Conservation (phyloP, 2,329 filamentous ascomycete species). For the Stagonosporopsis vannaccii region DNA sequence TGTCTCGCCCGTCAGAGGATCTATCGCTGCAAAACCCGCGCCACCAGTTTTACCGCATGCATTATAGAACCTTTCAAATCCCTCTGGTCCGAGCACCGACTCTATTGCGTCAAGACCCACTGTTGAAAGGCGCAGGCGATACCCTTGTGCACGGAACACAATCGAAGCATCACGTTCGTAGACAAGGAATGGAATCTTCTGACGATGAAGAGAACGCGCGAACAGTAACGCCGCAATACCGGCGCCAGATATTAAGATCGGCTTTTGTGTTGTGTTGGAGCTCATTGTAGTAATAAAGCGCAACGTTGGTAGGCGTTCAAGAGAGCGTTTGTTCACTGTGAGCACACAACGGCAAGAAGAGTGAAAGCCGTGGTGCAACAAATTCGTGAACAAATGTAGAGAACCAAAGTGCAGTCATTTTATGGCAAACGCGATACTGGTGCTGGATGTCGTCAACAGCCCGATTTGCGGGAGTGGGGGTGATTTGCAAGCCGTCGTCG, state of each 20-base stretch:
- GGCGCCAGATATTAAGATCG: slow-evolving; percentile 50
- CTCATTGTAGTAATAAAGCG: slow-evolving; percentile 26
- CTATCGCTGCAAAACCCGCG: slow-evolving; percentile 57
- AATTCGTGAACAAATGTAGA: not conserved
- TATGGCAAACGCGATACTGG: slow-evolving; percentile 1
- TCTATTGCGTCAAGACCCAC: slow-evolving; percentile 69
- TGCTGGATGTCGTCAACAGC: slow-evolving; percentile 6
- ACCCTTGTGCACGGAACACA: slow-evolving; percentile 68
- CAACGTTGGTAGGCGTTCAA: not conserved
- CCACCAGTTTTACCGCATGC: slow-evolving; percentile 67
- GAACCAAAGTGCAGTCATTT: not conserved
- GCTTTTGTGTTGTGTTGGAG: slow-evolving; percentile 38
- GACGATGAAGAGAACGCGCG: slow-evolving; percentile 38
- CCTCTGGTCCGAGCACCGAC: slow-evolving; percentile 59
- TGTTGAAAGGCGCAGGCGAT: slow-evolving; percentile 64
- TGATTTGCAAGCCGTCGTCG: slow-evolving; percentile 14
- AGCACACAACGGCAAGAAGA: not conserved
- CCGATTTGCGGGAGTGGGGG: slow-evolving; percentile 1
- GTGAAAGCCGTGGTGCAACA: not conserved
- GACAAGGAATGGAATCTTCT: slow-evolving; percentile 43
- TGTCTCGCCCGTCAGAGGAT: slow-evolving; percentile 63
- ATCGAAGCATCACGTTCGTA: slow-evolving; percentile 55
- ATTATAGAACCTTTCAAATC: slow-evolving; percentile 65
- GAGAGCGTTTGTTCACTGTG: not conserved
- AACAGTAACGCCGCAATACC: slow-evolving; percentile 44